Evolutionary conservation across 495 filamentous ascomycete species (phyloP), one percentile per base, ranked within the genome.

Genomic region (Aspergillus olivimuriae): DNA sequence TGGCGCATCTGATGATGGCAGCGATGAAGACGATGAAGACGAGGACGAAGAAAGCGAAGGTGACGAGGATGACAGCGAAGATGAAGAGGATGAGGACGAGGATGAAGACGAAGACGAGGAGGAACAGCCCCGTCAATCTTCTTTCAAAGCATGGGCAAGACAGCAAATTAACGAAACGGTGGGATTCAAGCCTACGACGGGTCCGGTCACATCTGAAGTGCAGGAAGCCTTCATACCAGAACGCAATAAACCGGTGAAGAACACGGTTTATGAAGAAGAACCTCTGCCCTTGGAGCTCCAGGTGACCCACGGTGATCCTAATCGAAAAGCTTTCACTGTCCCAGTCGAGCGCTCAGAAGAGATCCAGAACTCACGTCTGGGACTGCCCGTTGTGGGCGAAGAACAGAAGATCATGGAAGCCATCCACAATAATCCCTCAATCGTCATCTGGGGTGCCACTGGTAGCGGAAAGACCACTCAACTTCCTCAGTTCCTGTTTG

Each of bases 371-470:
- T 76, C 78, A 7, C 83, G 92, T 26, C 66, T 89, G n/a, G 76
- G 82, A 17, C 70, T 98, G 22, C 92, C 92, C 0, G 83, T 98
- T 4, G 89, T 95, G 20, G 85, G 86, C 1, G 92, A 97, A 56
- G 92, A 98, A 57, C 92, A 97, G 54, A 89, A 85, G 52, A 94
- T 98, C 17, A 98, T 98, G 92, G 92, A 98, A 69, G 89, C 90
- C 3, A 89, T 97, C 14, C 80, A 94, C 58, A 87, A 90, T 55
- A 86, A 94, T 60, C 72, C 88, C 34, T 76, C 82, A 1, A 83
- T 95, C 0, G 84, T 98, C 14, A 81, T 98, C n/a, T 96, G 89
- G 65, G 92, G 94, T 61, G 82, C 89, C 8, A 98, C 92, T 42
- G 92, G 92, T 58, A 94, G 87, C 52, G 92, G 92, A 58, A 98